Base-by-base conservation (phyloP, 768 basidiomycete species). In the Rhodosporidiobolus sp. region DNA sequence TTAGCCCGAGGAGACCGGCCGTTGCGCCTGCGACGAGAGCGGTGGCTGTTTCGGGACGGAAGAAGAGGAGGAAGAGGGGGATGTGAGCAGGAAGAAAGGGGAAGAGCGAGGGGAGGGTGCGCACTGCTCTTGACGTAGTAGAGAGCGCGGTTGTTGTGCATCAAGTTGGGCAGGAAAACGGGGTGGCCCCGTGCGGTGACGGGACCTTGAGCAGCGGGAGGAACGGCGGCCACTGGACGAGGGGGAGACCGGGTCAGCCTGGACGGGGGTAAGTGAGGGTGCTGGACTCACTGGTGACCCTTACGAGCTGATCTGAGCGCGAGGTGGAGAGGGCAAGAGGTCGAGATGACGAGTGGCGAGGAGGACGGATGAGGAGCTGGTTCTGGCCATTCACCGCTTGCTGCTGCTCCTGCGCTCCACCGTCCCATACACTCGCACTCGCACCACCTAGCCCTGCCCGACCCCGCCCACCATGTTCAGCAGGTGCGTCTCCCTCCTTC, bases 91-190 rank as follows among this genome's bases (percentile, higher is more conserved):
- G n/a, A 52, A n/a, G 35, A 35, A 38, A 8, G 19, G 19, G 46
- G 35, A 50, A 17, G 28, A 20, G 24, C 22, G 55, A 49, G 56
- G 48, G 24, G 32, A 19, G 19, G 35, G 14, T 30, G 52, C 69
- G 45, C 19, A 73, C 70, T 76, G 32, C 68, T 70, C 64, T 76
- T 76, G 26, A 76, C 71, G 58, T 76, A 72, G 65, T 70, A 64
- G 30, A 76, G 62, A 2, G 57, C 30, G 35, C 57, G 53, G 38
- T 38, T 34, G 63, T 76, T 76, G 58, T 63, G 38, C 0, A 45
- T 34, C 19, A 76, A 62, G 66, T 70, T 73, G 3, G 68, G 71
- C 0, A 53, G 16, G 64, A 49, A 75, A 38, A 72, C 65, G n/a
- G 70, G 65, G 10, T 32, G 35, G 43, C 55, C 55, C 2, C 35